phyloP scores from a whole-genome alignment of 108 stramenopile species.

The Cyclotella cryptica region DNA sequence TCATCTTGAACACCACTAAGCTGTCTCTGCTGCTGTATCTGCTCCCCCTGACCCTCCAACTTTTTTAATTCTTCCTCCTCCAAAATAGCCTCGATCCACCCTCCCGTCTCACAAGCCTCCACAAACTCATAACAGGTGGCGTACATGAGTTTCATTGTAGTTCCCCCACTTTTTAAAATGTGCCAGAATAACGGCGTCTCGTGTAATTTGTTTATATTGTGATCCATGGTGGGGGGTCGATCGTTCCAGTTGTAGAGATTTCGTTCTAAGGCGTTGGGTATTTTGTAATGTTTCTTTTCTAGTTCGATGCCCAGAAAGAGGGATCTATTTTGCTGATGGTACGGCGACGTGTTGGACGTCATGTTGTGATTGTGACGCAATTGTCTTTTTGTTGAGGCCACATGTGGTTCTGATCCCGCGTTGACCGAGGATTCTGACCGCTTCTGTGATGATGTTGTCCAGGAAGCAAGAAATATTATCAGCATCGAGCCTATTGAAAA shows the following conservation, averaged over 20 bases:
- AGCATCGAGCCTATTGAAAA: background rate
- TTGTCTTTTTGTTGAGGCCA: background rate
- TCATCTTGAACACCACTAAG: background rate
- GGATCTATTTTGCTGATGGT: background rate
- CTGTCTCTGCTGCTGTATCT: conserved; percentile 17
- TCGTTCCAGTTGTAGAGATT: conserved; percentile 43
- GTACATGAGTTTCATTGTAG: conserved; percentile 55
- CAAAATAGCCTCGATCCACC: conserved; percentile 1
- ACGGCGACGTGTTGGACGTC: background rate
- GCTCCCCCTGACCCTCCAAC: background rate
- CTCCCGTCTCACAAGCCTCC: conserved; percentile 50
- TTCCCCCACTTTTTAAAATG: conserved; percentile 52
- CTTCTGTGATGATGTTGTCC: background rate
- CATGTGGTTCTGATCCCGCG: background rate
- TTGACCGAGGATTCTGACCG: background rate
- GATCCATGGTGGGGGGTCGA: background rate
- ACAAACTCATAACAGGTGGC: conserved; percentile 47
- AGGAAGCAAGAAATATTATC: background rate
- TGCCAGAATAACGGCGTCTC: conserved; percentile 61
- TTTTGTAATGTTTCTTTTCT: conserved; percentile 36
- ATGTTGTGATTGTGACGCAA: background rate
- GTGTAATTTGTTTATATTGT: conserved; percentile 6
- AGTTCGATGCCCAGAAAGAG: conserved; percentile 27
- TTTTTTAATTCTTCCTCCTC: background rate
- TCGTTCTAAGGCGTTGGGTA: conserved; percentile 23